phyloP scores from a whole-genome alignment of 2,329 filamentous ascomycete species.

The Penicillium concentricum region DNA sequence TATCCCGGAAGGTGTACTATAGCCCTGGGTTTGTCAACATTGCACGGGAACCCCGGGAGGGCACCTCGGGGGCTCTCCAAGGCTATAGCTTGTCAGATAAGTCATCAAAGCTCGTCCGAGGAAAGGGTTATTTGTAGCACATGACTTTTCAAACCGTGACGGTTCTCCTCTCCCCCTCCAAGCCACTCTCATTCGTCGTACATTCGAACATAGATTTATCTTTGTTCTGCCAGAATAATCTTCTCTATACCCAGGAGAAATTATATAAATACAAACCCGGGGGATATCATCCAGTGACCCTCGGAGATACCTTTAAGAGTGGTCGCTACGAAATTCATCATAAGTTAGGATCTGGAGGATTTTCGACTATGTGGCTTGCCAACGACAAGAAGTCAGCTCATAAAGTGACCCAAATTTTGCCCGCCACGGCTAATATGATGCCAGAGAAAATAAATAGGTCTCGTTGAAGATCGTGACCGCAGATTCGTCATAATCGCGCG shows the following conservation, averaged over 20 bases:
- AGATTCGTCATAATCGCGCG: conserved; percentile 12
- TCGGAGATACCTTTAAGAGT: conserved; percentile 44
- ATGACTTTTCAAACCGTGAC: too few relatives aligned
- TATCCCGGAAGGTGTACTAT: too few relatives aligned
- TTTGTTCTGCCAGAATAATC: not conserved
- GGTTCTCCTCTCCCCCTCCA: not conserved
- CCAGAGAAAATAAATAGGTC: conserved; percentile 25
- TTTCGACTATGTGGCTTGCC: conserved; percentile 49
- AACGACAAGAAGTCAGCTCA: conserved; percentile 27
- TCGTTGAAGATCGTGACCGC: conserved; percentile 36
- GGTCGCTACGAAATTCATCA: conserved; percentile 45
- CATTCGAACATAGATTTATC: not conserved
- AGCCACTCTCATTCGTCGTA: not conserved
- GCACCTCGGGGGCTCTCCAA: too few relatives aligned
- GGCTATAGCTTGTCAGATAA: too few relatives aligned
- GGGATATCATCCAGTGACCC: conserved; percentile 46
- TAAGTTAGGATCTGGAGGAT: conserved; percentile 48
- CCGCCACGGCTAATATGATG: conserved; percentile 2
- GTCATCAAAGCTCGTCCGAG: not conserved
- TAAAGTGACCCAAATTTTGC: too few relatives aligned
- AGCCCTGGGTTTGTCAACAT: too few relatives aligned
- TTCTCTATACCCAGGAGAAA: not conserved
- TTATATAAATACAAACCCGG: conserved; percentile 12
- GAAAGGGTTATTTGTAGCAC: too few relatives aligned
- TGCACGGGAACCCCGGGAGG: too few relatives aligned